These are phyloP conservation scores for Metarhizium sp. DNA, from an alignment of 2,329 filamentous ascomycete species.

Conservation along the genomic window DNA sequence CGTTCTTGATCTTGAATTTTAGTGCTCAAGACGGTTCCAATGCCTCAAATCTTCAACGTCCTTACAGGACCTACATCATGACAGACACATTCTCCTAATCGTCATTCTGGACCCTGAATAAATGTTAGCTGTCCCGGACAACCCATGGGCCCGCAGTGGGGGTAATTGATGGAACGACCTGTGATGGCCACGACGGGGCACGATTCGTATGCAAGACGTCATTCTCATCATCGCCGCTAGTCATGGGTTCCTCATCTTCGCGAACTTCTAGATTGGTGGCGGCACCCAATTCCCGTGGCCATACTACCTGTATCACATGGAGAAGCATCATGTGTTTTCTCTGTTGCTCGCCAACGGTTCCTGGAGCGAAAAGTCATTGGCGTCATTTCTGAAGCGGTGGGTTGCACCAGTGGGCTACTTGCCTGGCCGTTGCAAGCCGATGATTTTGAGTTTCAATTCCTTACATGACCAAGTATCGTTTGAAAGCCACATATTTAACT, in stretches of 20 bases:
- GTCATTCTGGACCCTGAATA: not conserved
- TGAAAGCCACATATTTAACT: too few relatives aligned
- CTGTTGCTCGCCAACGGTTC: not conserved
- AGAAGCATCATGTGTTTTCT: not conserved
- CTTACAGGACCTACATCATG: too few relatives aligned
- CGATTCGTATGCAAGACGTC: not conserved
- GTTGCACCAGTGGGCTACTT: not conserved
- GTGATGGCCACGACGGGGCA: not conserved
- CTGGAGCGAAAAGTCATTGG: not conserved
- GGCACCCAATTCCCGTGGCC: too few relatives aligned
- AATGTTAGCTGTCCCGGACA: too few relatives aligned
- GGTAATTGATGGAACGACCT: not conserved
- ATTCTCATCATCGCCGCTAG: slow-evolving; percentile 1
- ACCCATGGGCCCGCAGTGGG: not conserved
- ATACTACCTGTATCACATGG: too few relatives aligned
- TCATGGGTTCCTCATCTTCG: not conserved
- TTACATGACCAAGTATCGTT: not conserved
- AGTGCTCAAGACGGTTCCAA: too few relatives aligned
- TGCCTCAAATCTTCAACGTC: too few relatives aligned
- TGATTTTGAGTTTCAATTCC: not conserved
- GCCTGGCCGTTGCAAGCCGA: not conserved
- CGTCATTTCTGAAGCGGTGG: not conserved
- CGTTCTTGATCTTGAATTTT: too few relatives aligned
- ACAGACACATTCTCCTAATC: not conserved
- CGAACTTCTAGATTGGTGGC: not conserved